Base-by-base conservation (phyloP, 2,329 filamentous ascomycete genomes). In the Penicillium frequentans region DNA sequence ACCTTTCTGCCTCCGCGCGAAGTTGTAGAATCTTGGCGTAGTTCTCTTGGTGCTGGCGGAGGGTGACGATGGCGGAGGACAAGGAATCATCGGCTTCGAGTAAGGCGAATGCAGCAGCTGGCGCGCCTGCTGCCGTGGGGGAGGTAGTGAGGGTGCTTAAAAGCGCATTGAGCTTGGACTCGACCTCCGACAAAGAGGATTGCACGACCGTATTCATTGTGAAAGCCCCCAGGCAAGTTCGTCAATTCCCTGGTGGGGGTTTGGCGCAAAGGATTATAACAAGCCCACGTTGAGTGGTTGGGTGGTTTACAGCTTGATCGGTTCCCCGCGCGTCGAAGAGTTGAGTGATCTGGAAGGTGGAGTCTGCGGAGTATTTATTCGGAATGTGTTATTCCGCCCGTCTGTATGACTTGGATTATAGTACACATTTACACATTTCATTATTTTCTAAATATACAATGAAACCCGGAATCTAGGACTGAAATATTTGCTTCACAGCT, bases 41-140 rank as follows among this genome's bases (percentile, higher is more conserved):
- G 60, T 80, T 80, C 42, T 71, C 68, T 62, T 80, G 78, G 64
- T 80, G 78, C 21, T 62, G 67, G 57, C 75, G 73, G 14, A 80
- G 75, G 3, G 74, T 74, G 24, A 73, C 61, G 24, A 80, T 70
- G 21, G 77, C 70, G n/a, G 71, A 68, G 24, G 74, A 70, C 26
- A 80, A 66, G 13, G 64, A 64, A 61, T 79, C 74, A 63, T 80
- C 77, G 9, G 76, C 75, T 47, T 73, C 65, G 31, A 79, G 65
- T 8, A 80, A 69, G 52, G 73, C 68, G 51, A 71, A 51, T 4
- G 77, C 72, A 5, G 76, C 75, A 8, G 74, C 68, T 1, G 77
- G 77, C 1, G 76, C 77, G 43, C 71, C 73, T 8, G 75, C 66
- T 23, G 75, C 77, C 10, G 77, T 76, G 4, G 77, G 77, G 1